Evolutionary conservation across 2,329 filamentous ascomycete genomes (phyloP), one percentile per base, ranked within the genome.

Genomic region (Phoma sp.): DNA sequence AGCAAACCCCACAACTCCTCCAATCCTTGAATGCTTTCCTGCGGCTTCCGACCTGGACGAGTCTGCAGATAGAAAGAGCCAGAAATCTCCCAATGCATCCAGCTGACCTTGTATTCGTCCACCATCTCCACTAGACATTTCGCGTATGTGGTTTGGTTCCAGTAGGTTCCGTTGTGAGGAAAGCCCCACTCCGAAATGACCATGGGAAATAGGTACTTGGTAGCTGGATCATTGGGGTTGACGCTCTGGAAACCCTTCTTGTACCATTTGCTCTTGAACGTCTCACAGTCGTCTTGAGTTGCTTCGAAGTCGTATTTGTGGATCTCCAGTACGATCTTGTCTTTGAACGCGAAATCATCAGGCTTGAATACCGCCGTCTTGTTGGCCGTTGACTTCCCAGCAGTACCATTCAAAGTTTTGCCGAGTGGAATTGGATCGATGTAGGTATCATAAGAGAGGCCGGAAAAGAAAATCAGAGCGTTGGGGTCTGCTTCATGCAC

Each of bases 1-100:
- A 73, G 40, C 43, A 73, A 27, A 0, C 69, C 70, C 70, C 71
- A 73, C 25, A 64, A 63, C 41, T 72, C 71, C 22, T 73, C 70
- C 21, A 67, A 32, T 0, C 61, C 71, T 21, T 72, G 64, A 8
- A 73, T 64, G 2, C 67, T 71, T 1, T 50, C 52, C 7, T 53
- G 29, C 0, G 69, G 70, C n/a, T 57, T 61, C 15, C 70, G 58
- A 6, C 58, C 57, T 8, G 70, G 70, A 47, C 71, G 60, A 3
- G 71, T 79, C 77, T 81, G 80, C 17, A 71, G 58, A 35, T 70
- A 72, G 35, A 67, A 71, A 37, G 65, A 70, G 5, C 71, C 70
- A 1, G 67, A 67, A 2, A 73, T 46, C 36, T 71, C 69, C 70
- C 69, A 73, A 22, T 72, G 67, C 50, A 65, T 62, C 68, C 67